These are phyloP conservation scores for Tritrichomonas musculus DNA, from an alignment of 208 protist species.

Conservation along the genomic window DNA sequence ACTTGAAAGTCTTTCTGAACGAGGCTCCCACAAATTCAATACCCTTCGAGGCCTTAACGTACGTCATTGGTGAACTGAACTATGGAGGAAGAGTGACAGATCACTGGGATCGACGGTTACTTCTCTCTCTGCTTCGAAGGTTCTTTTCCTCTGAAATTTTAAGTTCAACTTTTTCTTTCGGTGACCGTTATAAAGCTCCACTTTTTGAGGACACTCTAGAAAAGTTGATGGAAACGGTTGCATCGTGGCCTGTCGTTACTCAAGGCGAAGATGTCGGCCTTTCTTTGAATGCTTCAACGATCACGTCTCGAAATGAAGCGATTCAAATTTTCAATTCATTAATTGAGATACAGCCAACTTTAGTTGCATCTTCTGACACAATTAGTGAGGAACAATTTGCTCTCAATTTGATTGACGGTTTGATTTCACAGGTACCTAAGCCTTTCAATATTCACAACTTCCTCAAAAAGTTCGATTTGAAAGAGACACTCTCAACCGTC, in stretches of 20 bases:
- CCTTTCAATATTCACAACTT: conserved; percentile 65
- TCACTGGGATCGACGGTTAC: conserved; percentile 76
- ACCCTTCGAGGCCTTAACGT: conserved; percentile 87
- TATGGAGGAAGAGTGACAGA: conserved; percentile 97
- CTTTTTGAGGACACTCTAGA: conserved; percentile 91
- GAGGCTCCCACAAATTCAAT: conserved; percentile 68
- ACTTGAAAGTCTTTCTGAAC: conserved; percentile 81
- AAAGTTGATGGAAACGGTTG: conserved; percentile 81
- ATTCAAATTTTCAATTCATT: neutral
- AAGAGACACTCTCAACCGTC: neutral
- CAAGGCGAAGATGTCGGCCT: neutral
- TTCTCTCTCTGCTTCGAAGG: conserved; percentile 71
- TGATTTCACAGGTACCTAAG: conserved; percentile 88
- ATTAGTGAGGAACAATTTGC: conserved; percentile 55
- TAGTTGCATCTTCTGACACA: neutral
- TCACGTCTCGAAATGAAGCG: neutral
- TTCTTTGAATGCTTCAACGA: neutral
- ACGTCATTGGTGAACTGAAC: conserved; percentile 93
- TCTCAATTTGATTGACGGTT: conserved; percentile 93
- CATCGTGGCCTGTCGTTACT: conserved; percentile 71
- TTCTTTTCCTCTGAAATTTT: neutral
- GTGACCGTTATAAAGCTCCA: conserved; percentile 67
- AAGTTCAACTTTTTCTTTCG: conserved; percentile 56
- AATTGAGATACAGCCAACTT: conserved; percentile 13
- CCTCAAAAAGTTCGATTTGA: neutral